Evolutionary conservation across 1,284 basidiomycete genomes (phyloP), one percentile per base, ranked within the genome.

Genomic region (Coniferiporia weirii): DNA sequence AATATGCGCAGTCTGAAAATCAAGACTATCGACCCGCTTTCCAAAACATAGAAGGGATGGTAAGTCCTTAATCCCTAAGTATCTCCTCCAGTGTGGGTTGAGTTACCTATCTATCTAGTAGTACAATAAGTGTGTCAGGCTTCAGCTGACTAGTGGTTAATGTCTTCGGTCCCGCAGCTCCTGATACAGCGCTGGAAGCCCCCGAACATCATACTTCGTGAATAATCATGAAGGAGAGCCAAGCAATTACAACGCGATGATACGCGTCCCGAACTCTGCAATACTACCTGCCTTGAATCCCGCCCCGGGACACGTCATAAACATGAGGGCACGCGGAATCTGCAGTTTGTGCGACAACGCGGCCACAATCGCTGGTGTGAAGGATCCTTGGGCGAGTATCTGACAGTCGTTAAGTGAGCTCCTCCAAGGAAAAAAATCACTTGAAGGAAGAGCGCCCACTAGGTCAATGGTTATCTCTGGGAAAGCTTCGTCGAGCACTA

Each of bases 241-340:
- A 32, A 8, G n/a, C 40, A 15, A 17, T 51, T 63, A 80, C 46
- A 80, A 66, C 8, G 73, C 72, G 47, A 82, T 78, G 54, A 83
- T 77, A 4, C 80, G 69, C 12, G 79, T 78, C 7, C 79, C 78
- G 54, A 81, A 72, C 27, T 81, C 79, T 5, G 74, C 75, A 27
- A 80, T 66, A 3, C 70, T 65, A 17, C 32, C 45, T 19, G 38
- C 57, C 62, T 76, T 70, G 55, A 79, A 80, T 4, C 68, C 44
- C 7, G 69, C 63, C 2, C 79, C 77, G 3, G 80, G 79, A 64
- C 79, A 82, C 43, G 71, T 75, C 74, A 81, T 80, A 60, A 82
- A 82, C 77, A 82, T 82, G 22, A 81, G 67, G 0, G 77, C 75
- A 12, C 75, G 71, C 0, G 79, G 74, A 27, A 81, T 78, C 12